Percentiles rank a stretch among this genome's conserved stretches.
Evolutionary conservation across 2,329 filamentous ascomycete species (phyloP).

Genomic region (Xylaria sp.): DNA sequence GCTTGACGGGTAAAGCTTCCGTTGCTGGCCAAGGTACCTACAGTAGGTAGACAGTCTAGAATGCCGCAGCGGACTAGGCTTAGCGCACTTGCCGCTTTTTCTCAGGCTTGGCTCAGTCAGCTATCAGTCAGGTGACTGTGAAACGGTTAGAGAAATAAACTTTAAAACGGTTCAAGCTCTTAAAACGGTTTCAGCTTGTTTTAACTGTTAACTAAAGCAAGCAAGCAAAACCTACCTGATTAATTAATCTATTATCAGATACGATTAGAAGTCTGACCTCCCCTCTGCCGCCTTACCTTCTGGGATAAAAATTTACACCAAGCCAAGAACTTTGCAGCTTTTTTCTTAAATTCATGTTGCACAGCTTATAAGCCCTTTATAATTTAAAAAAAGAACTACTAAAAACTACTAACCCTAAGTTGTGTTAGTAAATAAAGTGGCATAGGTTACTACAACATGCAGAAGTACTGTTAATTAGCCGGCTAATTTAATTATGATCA

Average conservation of each 20-base stretch:
- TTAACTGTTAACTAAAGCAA: constrained; percentile 22
- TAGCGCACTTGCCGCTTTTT: too few relatives aligned
- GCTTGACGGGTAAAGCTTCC: constrained; percentile 20
- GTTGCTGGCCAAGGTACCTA: too few relatives aligned
- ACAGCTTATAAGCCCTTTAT: constrained; percentile 13
- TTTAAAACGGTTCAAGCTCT: background rate
- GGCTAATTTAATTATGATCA: constrained; percentile 8
- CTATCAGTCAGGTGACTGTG: constrained; percentile 22
- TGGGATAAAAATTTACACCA: constrained; percentile 4
- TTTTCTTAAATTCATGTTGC: constrained; percentile 13
- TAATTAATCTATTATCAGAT: constrained; percentile 14
- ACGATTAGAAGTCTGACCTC: constrained; percentile 20
- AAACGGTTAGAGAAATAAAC: constrained; percentile 22
- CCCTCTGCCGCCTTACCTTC: constrained; percentile 1
- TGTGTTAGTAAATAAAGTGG: constrained; percentile 11
- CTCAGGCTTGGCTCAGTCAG: too few relatives aligned
- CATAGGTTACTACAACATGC: constrained; percentile 15
- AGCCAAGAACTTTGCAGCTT: constrained; percentile 15
- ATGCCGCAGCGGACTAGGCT: too few relatives aligned
- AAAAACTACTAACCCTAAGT: constrained; percentile 9
- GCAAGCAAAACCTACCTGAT: constrained; percentile 17
- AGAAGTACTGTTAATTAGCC: constrained; percentile 13
- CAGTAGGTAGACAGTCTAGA: too few relatives aligned
- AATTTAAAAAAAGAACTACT: constrained; percentile 10
- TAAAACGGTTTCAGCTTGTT: constrained; percentile 21